Percentiles rank a stretch among this genome's conserved stretches.
These are phyloP conservation scores for Talaromyces proteolyticus DNA, from an alignment of 495 filamentous ascomycete genomes.

Conservation along the genomic window DNA sequence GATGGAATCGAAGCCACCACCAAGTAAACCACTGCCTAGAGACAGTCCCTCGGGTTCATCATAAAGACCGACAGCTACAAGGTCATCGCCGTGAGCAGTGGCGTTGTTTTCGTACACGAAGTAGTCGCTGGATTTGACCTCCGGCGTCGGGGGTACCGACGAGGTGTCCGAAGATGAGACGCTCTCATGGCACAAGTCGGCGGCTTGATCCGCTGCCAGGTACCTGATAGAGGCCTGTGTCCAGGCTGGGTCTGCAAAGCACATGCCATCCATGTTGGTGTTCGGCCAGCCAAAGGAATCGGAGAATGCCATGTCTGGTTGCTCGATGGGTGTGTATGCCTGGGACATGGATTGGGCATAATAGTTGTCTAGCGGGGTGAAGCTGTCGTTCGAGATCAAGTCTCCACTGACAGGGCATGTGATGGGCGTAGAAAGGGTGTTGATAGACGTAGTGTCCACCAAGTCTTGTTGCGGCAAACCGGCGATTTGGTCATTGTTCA, in stretches of 20 bases:
- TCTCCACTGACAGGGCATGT: slow-evolving; percentile 6
- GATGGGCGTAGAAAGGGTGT: slow-evolving; percentile 7
- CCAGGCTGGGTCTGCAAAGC: neutral
- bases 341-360: neutral
- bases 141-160: slow-evolving; percentile 54
- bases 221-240: neutral
- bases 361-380: neutral
- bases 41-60: slow-evolving; percentile 51
- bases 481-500: neutral
- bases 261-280: slow-evolving; percentile 1
- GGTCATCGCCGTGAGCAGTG: slow-evolving; percentile 54
- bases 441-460: slow-evolving; percentile 2
- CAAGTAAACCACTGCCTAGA: slow-evolving; percentile 42
- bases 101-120: slow-evolving; percentile 7
- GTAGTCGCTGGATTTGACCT: slow-evolving; percentile 42
- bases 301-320: neutral
- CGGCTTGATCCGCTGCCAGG: slow-evolving; percentile 6
- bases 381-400: slow-evolving; percentile 2
- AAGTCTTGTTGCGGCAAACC: neutral
- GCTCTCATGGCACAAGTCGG: slow-evolving; percentile 31
- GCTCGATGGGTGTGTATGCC: slow-evolving; percentile 2
- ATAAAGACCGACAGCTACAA: slow-evolving; percentile 82
- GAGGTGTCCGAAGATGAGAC: slow-evolving; percentile 32
- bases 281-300: neutral
- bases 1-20: slow-evolving; percentile 23